Evolutionary conservation across 148 eudicot genomes (phyloP), one percentile per base, ranked within the genome.

Genomic region (Nyssa sinensis): DNA sequence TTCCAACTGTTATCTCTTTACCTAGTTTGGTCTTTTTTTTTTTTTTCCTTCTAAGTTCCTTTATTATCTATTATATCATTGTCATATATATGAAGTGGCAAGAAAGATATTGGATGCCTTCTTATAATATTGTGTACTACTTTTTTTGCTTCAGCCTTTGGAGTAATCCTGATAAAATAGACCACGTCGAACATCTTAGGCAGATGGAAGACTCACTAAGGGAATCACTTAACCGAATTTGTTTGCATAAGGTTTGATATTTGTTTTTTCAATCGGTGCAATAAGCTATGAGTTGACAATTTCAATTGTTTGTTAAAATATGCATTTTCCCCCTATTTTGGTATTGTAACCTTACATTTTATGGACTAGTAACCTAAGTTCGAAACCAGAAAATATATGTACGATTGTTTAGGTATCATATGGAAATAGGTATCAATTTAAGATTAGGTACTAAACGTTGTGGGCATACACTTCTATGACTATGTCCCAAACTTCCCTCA

Each of bases 141-240:
- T 41, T 61, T 27, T 71, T 60, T 58, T 72, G 67, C 17, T 76
- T 74, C 86, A 94, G 98, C 79, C 88, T 76, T 75, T 94, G 98
- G 98, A 87, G 77, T 75, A 89, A 89, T 80, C 98, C 91, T 4
- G 97, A 94, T 73, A 88, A 87, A 79, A 84, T 88, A 24, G 90
- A 92, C 79, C 88, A 85, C 75, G 82, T 90, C 66, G 97, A 90
- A 71, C 88, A 86, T 73, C 90, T 94, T 34, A 85, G 74, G 62
- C 96, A 87, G 84, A 94, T 94, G 97, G 98, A 94, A 83, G 84
- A 85, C 66, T 87, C 97, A 24, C 70, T 94, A 29, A 79, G 82
- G 75, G 91, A 92, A 75, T 81, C 96, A 25, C 89, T 92, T 62
- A 82, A 80, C 75, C 89, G 80, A 34, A 82, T 89, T 75, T 93